Evolutionary conservation across 768 basidiomycete genomes (phyloP).

Genomic region (Boletus sp.): DNA sequence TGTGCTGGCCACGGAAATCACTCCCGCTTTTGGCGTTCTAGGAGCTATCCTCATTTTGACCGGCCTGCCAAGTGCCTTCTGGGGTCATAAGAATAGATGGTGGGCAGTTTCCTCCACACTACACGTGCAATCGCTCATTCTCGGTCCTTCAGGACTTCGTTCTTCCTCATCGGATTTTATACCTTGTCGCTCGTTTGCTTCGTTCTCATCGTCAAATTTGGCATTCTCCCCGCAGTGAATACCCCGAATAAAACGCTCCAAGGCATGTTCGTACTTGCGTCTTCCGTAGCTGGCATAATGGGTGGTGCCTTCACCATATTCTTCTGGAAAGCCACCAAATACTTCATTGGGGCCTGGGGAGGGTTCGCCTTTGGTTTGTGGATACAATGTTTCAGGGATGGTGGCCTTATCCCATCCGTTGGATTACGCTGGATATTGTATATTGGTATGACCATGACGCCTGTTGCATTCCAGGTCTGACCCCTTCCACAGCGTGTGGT

Average conservation of each 20-base stretch:
- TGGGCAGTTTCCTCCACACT: constrained; percentile 32
- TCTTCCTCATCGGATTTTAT: constrained; percentile 93
- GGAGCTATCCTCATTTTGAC: constrained; percentile 87
- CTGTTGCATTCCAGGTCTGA: constrained; percentile 13
- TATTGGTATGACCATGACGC: constrained; percentile 53
- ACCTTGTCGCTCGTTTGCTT: constrained; percentile 80
- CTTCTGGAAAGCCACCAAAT: constrained; percentile 88
- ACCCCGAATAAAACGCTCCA: constrained; percentile 75
- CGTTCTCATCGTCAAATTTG: constrained; percentile 84
- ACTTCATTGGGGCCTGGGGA: constrained; percentile 56
- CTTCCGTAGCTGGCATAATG: constrained; percentile 72
- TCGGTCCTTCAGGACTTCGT: constrained; percentile 66
- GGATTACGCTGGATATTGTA: constrained; percentile 88
- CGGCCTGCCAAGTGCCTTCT: constrained; percentile 84
- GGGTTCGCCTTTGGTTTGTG: constrained; percentile 86
- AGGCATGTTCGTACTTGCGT: constrained; percentile 87
- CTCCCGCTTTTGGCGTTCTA: constrained; percentile 86
- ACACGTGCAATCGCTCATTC: constrained; percentile 3
- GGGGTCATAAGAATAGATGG: constrained; percentile 97
- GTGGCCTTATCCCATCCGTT: constrained; percentile 74
- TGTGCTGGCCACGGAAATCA: constrained; percentile 60
- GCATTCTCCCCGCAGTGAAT: constrained; percentile 79
- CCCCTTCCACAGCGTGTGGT: constrained; percentile 49
- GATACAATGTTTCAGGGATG: constrained; percentile 80
- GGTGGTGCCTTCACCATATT: constrained; percentile 87